These are phyloP conservation scores for Phytophthora pseudosyringae DNA, from an alignment of 352 stramenopile genomes.

Conservation along the genomic window DNA sequence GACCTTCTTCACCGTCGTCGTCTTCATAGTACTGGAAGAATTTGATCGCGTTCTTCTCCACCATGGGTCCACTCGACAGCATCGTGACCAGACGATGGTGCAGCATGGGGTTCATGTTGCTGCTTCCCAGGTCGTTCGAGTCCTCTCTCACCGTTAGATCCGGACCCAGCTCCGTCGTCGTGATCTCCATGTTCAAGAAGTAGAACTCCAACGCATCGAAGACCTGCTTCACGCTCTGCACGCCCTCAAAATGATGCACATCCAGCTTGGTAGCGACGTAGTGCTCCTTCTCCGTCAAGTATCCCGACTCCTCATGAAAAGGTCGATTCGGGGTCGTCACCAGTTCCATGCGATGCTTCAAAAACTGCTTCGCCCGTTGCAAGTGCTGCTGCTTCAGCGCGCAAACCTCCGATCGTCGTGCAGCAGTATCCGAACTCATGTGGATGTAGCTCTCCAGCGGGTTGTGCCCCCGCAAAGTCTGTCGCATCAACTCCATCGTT, in stretches of 20 bases:
- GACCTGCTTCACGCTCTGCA: slow-evolving; percentile 41
- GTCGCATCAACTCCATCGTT: background rate
- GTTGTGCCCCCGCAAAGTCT: slow-evolving; percentile 32
- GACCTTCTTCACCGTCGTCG: slow-evolving; percentile 11
- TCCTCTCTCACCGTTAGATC: slow-evolving; percentile 53
- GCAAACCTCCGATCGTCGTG: slow-evolving; percentile 35
- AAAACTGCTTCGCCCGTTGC: slow-evolving; percentile 33
- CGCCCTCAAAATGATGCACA: slow-evolving; percentile 46
- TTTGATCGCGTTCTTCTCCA: slow-evolving; percentile 47
- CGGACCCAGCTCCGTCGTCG: slow-evolving; percentile 35
- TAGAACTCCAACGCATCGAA: slow-evolving; percentile 55
- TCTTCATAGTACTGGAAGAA: slow-evolving; percentile 34
- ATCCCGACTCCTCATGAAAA: slow-evolving; percentile 44
- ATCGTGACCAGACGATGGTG: slow-evolving; percentile 42
- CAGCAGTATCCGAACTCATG: slow-evolving; percentile 20
- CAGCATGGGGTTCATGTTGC: slow-evolving; percentile 23
- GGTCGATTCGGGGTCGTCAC: slow-evolving; percentile 32
- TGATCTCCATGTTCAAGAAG: slow-evolving; percentile 56
- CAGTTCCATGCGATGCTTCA: slow-evolving; percentile 37
- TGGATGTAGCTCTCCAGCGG: slow-evolving; percentile 39
- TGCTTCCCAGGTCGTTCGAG: slow-evolving; percentile 32
- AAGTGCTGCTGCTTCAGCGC: slow-evolving; percentile 42
- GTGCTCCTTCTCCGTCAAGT: slow-evolving; percentile 41
- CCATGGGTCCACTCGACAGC: slow-evolving; percentile 24
- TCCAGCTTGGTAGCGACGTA: slow-evolving; percentile 48